Evolutionary conservation across 2,329 filamentous ascomycete genomes (phyloP), one percentile per base, ranked within the genome.

Genomic region (Cytospora piceicola): DNA sequence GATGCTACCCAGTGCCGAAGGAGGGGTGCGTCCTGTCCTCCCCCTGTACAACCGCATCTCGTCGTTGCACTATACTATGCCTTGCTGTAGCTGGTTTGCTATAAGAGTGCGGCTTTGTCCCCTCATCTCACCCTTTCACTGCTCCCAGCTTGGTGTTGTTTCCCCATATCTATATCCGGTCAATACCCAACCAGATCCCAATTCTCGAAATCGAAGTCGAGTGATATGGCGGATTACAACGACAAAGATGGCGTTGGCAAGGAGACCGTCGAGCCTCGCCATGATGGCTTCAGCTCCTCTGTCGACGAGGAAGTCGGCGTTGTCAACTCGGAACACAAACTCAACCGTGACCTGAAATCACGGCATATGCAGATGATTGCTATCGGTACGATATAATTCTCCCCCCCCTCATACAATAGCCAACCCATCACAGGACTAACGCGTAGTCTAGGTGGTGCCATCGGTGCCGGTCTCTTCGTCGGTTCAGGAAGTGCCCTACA

Each of bases 381-480:
- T 66, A 78, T 81, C 58, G 79, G 78, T 79, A 72, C 56, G 76
- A 46, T 8, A 15, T 36, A 12, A 20, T 49, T 14, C 12, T 2
- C 4, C 12, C 34, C 11, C 14, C 32, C 15, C 32, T 42, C 8
- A 46, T 4, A 46, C 3, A 22, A 46, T 12, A 9, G 8, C 42
- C 7, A n/a, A 9, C 7, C 17, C 42, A 46, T 46, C n/a, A 49
- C 46, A 42, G 46, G 24, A 9, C 61, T 67, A 29, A 68, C 30
- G 11, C 29, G 22, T 12, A 14, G 7, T 52, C n/a, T 61, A 79
- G 78, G 78, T 61, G 79, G 79, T 72, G 77, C 79, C 17, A 81
- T 81, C 57, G 79, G 79, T 65, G 79, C 79, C 69, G 90, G 90
- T 79, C 81, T 92, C 12, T 92, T 92, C 74, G 88, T 93, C 66